Conservation (phyloP, 202 grass and related monocot species). For the Digitaria exilis region DNA sequence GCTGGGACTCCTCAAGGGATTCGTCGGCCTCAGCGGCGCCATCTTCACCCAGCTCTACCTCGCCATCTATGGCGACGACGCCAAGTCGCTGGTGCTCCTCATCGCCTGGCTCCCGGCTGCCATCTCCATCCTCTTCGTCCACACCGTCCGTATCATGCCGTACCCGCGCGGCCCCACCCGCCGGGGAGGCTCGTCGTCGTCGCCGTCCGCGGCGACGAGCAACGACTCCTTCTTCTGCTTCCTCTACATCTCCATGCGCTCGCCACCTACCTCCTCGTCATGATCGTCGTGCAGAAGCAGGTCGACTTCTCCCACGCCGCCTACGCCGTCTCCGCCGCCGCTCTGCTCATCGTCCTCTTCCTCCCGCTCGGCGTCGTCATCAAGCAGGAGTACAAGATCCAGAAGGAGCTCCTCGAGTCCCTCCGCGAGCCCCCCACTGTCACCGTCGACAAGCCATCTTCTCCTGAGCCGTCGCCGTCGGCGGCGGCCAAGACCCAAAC, state of each 20-base stretch:
- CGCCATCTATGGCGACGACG: conserved; percentile 85
- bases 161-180: conserved; percentile 39
- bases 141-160: conserved; percentile 90
- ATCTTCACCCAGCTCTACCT: conserved; percentile 87
- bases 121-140: conserved; percentile 85
- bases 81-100: conserved; percentile 84
- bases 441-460: conserved; percentile 42
- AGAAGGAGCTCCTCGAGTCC: conserved; percentile 45
- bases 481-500: background rate
- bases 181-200: background rate
- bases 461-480: conserved; percentile 16
- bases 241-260: conserved; percentile 97
- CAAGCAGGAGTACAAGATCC: conserved; percentile 70
- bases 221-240: conserved; percentile 88
- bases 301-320: conserved; percentile 61
- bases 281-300: conserved; percentile 69
- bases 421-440: conserved; percentile 48
- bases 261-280: conserved; percentile 64
- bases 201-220: conserved; percentile 8
- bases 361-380: conserved; percentile 76
- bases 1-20: conserved; percentile 90
- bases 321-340: conserved; percentile 42
- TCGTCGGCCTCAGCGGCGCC: conserved; percentile 88
- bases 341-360: conserved; percentile 72
- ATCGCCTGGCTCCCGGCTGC: conserved; percentile 89